Evolutionary conservation across 73 alveolate species (phyloP), one percentile per base, ranked within the genome.

Genomic region (Effrenium voratum): DNA sequence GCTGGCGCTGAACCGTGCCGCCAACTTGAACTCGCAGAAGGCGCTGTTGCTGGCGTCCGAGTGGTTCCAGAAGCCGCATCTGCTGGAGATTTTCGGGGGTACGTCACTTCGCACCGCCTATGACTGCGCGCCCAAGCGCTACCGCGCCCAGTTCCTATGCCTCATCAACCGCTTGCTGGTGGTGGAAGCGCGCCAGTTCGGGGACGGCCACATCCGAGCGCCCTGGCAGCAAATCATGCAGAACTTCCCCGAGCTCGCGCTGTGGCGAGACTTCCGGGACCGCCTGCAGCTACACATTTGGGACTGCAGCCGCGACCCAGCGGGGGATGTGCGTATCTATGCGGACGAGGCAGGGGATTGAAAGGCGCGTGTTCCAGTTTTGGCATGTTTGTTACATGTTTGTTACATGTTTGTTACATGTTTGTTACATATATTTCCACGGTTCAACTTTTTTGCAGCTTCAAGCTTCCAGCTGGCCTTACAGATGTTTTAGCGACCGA

Each of bases 81-180:
- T 91, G 79, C 60, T 91, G 59, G 98, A 91, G 44, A 5, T 91
- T 3, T 91, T 70, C 5, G 98, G 98, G 12, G 76, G 90, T 26
- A 45, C 98, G n/a, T 80, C 98, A 41, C 77, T 91, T 52, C 45
- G 98, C 19, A 72, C 98, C 24, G 55, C 98, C 30, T 91, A 91
- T 50, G 98, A 91, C 34, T 91, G 98, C 22, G 98, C 98, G 30
- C 98, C 98, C 88, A 91, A 91, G 90, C 52, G 98, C 19, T 91
- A 72, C 47, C 86, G 98, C 3, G 98, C 98, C 16, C 98, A 91
- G 43, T 91, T 91, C 40, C 98, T 91, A 6, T 91, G 98, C 59
- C 88, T 72, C 79, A 46, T 91, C 43, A 70, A 91, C 40, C 98
- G 98, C 60, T 36, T 72, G 76, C 77, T 91, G 46, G 49, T 91